Conservation (phyloP, 768 basidiomycete genomes). For the Cyathus striatus region DNA sequence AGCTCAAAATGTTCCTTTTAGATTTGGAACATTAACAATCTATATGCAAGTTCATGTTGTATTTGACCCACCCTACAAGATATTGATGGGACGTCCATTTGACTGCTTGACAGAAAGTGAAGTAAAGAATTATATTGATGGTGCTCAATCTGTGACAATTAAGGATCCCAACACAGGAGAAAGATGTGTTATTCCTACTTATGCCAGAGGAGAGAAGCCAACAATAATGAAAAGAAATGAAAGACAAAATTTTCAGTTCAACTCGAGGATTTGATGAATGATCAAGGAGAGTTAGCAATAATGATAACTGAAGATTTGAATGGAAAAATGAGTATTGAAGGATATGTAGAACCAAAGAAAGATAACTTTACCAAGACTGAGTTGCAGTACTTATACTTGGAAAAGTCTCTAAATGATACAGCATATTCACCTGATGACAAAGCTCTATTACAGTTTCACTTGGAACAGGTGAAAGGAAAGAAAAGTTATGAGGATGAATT, state of each 20-base stretch:
- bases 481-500: not conserved
- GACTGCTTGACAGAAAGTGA: conserved; percentile 9
- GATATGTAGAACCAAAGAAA: not conserved
- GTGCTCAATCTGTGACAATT: conserved; percentile 9
- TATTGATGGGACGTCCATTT: conserved; percentile 18
- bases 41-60: conserved; percentile 22
- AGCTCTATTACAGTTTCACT: not conserved
- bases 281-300: conserved; percentile 10
- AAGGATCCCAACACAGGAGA: conserved; percentile 13
- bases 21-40: conserved; percentile 12
- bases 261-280: conserved; percentile 8
- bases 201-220: conserved; percentile 3
- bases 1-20: conserved; percentile 15
- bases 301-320: conserved; percentile 1
- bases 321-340: not conserved
- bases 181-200: conserved; percentile 8
- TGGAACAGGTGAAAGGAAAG: not conserved
- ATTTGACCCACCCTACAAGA: conserved; percentile 13
- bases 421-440: not conserved
- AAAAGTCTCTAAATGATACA: not conserved
- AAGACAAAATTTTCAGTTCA: conserved; percentile 6
- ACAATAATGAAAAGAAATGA: not conserved
- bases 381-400: not conserved
- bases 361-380: not conserved
- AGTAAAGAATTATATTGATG: conserved; percentile 9